These are phyloP conservation scores for Escovopsis sp. DNA, from an alignment of 2,329 filamentous ascomycete species.

Conservation along the genomic window DNA sequence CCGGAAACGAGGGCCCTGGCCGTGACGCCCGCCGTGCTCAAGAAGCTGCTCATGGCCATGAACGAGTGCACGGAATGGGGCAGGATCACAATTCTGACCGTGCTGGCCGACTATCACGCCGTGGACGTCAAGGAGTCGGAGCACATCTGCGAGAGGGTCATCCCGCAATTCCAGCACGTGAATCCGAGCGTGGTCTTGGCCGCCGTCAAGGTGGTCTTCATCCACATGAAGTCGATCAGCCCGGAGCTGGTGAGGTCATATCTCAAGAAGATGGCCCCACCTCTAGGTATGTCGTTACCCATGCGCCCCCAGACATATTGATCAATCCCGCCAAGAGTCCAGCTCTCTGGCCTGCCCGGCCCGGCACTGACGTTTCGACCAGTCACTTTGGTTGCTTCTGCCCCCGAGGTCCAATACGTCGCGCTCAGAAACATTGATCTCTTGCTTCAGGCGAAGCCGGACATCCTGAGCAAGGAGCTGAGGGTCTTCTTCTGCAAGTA, in stretches of 20 bases:
- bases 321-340: no score
- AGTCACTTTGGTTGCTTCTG: constrained; percentile 93
- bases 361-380: background rate
- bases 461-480: constrained; percentile 93
- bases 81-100: constrained; percentile 80
- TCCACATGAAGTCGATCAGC: constrained; percentile 80
- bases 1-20: constrained; percentile 81
- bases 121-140: constrained; percentile 89
- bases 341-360: no score
- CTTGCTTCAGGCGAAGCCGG: constrained; percentile 85
- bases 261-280: constrained; percentile 96
- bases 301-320: no score
- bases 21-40: constrained; percentile 68
- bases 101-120: constrained; percentile 75
- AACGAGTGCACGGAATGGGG: constrained; percentile 99
- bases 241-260: constrained; percentile 70
- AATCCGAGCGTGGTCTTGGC: constrained; percentile 93
- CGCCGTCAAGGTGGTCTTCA: constrained; percentile 95
- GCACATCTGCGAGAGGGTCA: constrained; percentile 92
- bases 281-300: constrained; percentile 47
- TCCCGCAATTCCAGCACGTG: constrained; percentile 95
- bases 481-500: constrained; percentile 99
- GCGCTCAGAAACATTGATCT: constrained; percentile 93
- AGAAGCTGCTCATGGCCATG: constrained; percentile 90
- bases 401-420: constrained; percentile 95